Base-by-base conservation (phyloP, 441 rosid species). In the Eutrema salsugineum region DNA sequence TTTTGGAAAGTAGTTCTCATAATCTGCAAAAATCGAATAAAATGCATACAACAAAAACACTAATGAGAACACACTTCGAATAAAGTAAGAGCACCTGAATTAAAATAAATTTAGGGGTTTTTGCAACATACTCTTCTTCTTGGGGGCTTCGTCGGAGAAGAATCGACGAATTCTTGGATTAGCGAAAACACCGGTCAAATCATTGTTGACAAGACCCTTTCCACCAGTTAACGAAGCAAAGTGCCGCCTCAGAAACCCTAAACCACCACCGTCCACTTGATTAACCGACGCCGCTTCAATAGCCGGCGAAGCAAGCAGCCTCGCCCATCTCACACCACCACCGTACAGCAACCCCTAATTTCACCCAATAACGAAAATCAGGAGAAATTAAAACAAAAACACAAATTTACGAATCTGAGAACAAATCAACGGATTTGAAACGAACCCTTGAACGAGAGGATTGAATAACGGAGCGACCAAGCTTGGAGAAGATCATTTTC, bases 401-500 rank as follows among this genome's bases (percentile, higher is more conserved):
- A 67, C 33, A 39, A 63, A 60, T 3, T 9, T 2, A 43, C 3
- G 51, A 69, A 65, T 65, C 63, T 71, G 72, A 44, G 53, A 19
- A 19, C 40, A 14, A 44, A 56, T 35, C 9, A 43, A 40, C 8
- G 5, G 5, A 32, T 2, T 2, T 2, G 36, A 16, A n/a, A 76
- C 86, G 17, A 15, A 88, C 97, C 65, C 71, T 78, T 7, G 88
- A 72, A 69, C 79, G 85, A 79, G 91, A 84, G 56, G 27, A 24
- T 24, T 24, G 27, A 2, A 24, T 2, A 24, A 79, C 0, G 11
- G 85, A 78, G 47, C 91, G 88, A 35, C 82, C 72, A 43, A 90
- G 83, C 87, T 85, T 88, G 0, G 87, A 87, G 62, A 85, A 85
- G 1, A 87, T 85, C 96, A 91, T 91, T 28, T 33, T 80, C 79